Evolutionary conservation across 148 eudicot genomes (phyloP), one percentile per base, ranked within the genome.

Genomic region (Rhododendron henanense): DNA sequence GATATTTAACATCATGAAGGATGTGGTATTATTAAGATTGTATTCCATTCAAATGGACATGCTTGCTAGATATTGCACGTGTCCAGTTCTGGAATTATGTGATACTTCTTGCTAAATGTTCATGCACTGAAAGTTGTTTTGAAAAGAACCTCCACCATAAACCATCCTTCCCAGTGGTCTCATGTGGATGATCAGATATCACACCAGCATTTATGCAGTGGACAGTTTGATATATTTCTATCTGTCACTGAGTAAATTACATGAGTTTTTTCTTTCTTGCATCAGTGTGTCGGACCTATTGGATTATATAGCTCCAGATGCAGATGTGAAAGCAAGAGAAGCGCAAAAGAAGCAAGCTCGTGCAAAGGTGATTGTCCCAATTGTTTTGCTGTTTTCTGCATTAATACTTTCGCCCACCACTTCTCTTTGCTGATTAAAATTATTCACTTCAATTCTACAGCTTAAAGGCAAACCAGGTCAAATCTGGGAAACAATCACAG

Each of bases 311-410:
- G 85, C 95, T 44, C 99, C 99, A 55, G 99, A 96, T 84, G 93
- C 92, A 85, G 98, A 94, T 86, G 89, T 91, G 82, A 96, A 94
- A 87, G 94, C 96, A 83, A 94, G 96, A 90, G 98, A 96, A 74
- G 94, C 95, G 82, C 97, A 95, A 88, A 96, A 91, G 92, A 96
- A 94, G 88, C 97, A 94, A 90, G 94, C 98, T 90, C 99, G 99
- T 61, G 93, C 95, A 50, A 96, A 96, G 99, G 96, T 94, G 61
- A 87, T 76, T 76, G 55, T 84, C 50, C 71, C 48, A 25, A 47
- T 31, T 76, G n/a, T 45, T 84, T 13, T 86, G 19, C 51, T 31
- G 10, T 41, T 87, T 87, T 80, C n/a, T 47, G 51, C 44, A 88
- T 75, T 83, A 71, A 5, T 35, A 9, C 73, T 2, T 14, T 28